Base-by-base conservation (phyloP, 805 yeast species). In the Pichia deserticola region DNA sequence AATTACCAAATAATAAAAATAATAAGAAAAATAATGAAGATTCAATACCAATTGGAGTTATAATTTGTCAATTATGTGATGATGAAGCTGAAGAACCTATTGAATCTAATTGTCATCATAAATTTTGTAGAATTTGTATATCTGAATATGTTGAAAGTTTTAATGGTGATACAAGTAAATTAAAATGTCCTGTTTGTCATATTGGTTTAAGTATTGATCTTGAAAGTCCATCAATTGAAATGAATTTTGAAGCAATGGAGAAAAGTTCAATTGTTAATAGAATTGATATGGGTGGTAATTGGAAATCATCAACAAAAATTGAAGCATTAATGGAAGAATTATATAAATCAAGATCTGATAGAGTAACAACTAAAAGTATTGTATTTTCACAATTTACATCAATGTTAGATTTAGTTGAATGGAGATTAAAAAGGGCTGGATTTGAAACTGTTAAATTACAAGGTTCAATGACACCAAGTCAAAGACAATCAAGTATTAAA, bases 61-160 rank as follows among this genome's bases (percentile, higher is more conserved):
- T 89, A 10, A 84, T 93, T 40, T 93, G 99, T 63, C 95, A 88
- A 57, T 64, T 93, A 28, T 93, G 99, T 68, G 98, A 90, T 57
- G 99, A 93, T 62, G 97, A 90, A 66, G 97, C 98, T 0, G 98
- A 93, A 66, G 99, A 93, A 53, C 96, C 99, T 0, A 89, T 93
- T 43, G 90, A 86, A 65, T 85, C 96, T 3, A 87, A 85, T 62
- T 93, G 99, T 65, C 96, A 86, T 57, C 99, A 93, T 63, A 79
- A 78, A 54, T 93, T 93, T 63, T 93, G 99, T 64, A 78, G 99
- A 32, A 74, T 93, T 73, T 93, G 99, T 64, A 80, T 93, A 50
- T 81, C 77, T 51, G 99, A 95, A 66, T 93, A 93, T 61, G 79
- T 85, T 44, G 97, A 90, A 55, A 81, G 93, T 47, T 87, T 74